Evolutionary conservation across 2,329 filamentous ascomycete species (phyloP).

Genomic region (Colletotrichum destructivum): DNA sequence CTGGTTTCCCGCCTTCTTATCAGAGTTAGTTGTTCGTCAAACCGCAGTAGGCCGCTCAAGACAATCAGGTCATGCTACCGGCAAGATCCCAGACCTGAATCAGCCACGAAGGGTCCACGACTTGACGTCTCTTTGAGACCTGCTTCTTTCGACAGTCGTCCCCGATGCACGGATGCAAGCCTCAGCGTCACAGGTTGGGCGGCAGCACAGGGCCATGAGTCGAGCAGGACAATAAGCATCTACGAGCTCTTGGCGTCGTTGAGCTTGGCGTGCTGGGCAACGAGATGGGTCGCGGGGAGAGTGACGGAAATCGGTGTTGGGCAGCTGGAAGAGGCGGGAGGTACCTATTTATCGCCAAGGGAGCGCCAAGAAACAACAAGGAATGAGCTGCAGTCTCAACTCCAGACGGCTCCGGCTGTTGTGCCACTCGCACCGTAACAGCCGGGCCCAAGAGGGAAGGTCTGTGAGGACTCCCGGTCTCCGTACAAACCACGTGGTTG

Average conservation of each 20-base stretch:
- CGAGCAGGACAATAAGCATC: neutral
- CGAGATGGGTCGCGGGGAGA: neutral
- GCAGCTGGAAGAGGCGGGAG: neutral
- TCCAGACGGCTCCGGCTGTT: neutral
- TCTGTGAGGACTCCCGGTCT: neutral
- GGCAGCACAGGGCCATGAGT: neutral
- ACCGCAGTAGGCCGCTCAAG: too few relatives aligned
- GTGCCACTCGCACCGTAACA: conserved; percentile 19
- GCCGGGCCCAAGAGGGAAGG: conserved; percentile 31
- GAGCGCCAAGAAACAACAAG: conserved; percentile 20
- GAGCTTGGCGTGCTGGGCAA: conserved; percentile 22
- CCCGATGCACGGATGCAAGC: conserved; percentile 15
- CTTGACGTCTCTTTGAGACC: neutral
- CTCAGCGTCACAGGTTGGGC: neutral
- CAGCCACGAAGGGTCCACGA: neutral
- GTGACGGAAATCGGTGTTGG: neutral
- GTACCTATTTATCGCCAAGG: conserved; percentile 31
- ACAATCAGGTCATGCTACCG: neutral
- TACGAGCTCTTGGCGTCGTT: neutral
- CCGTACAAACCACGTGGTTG: neutral
- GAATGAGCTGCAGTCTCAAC: conserved; percentile 15
- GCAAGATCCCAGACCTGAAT: neutral
- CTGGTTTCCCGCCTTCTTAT: conserved; percentile 8
- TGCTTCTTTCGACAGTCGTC: conserved; percentile 17
- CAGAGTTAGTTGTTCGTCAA: neutral